These are phyloP conservation scores for Moricandia arvensis DNA, from an alignment of 345 rosid species.

Conservation along the genomic window DNA sequence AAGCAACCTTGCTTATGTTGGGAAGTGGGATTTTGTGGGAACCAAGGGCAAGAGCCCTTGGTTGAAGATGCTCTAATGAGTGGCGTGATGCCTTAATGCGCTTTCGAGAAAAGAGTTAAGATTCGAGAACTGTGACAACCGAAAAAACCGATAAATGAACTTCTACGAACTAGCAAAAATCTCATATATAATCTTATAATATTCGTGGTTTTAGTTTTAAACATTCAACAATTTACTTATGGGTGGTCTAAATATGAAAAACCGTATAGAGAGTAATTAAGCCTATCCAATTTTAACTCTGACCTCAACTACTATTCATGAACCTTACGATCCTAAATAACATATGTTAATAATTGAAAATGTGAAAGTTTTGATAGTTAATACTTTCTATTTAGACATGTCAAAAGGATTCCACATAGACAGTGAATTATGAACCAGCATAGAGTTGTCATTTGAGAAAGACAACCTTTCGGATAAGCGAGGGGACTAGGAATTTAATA, in stretches of 20 bases:
- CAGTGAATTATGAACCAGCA: background rate
- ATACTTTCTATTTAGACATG: background rate
- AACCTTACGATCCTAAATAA: background rate
- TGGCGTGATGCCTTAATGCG: background rate
- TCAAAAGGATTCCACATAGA: background rate
- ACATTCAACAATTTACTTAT: background rate
- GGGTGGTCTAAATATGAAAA: background rate
- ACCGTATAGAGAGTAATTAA: background rate
- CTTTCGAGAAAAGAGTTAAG: background rate
- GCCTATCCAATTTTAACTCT: background rate
- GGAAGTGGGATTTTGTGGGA: no score
- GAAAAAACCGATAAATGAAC: background rate
- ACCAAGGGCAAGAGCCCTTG: no score
- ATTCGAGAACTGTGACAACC: background rate
- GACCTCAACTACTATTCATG: background rate
- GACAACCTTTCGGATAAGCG: conserved; percentile 31
- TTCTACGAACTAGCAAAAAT: background rate
- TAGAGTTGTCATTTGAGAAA: background rate
- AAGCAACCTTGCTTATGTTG: no score
- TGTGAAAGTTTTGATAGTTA: background rate
- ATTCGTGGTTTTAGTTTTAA: background rate
- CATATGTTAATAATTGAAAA: background rate
- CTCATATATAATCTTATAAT: background rate
- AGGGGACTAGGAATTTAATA: conserved; percentile 19
- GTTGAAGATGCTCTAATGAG: no score